Evolutionary conservation across 768 basidiomycete genomes (phyloP).

Genomic region (Podaxis sp.): DNA sequence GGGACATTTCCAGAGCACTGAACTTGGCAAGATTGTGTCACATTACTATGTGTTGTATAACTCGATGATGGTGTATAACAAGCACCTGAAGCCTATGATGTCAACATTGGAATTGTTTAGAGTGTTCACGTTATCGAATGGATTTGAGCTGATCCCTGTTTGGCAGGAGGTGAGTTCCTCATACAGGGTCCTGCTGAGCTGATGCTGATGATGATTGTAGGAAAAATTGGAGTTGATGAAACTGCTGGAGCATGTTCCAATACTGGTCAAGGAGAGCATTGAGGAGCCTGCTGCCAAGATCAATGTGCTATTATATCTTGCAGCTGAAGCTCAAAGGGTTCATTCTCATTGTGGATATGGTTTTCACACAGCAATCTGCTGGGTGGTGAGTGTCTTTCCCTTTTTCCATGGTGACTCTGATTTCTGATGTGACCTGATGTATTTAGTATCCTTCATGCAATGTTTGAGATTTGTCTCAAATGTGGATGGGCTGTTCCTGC

Average conservation of each 20-base stretch:
- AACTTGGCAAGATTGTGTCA: constrained; percentile 91
- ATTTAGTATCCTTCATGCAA: constrained; percentile 83
- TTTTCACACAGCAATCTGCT: constrained; percentile 96
- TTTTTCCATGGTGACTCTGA: background rate
- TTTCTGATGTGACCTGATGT: background rate
- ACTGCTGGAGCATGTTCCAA: constrained; percentile 90
- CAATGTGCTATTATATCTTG: constrained; percentile 77
- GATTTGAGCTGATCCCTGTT: constrained; percentile 70
- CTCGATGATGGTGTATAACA: too few relatives aligned
- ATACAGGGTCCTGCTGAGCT: background rate
- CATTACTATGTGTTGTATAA: constrained; percentile 95
- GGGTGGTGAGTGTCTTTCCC: constrained; percentile 57
- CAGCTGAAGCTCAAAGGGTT: constrained; percentile 86
- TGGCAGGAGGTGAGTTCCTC: constrained; percentile 14
- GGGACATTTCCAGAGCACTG: constrained; percentile 90
- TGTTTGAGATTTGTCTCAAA: constrained; percentile 97
- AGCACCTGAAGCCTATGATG: constrained; percentile 86
- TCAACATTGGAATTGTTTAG: constrained; percentile 88
- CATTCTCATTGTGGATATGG: constrained; percentile 87
- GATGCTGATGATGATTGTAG: too few relatives aligned
- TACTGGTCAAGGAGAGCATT: constrained; percentile 85
- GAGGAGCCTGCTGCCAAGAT: too few relatives aligned
- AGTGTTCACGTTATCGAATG: constrained; percentile 92
- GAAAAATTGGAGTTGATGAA: constrained; percentile 91
- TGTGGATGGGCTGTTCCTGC: constrained; percentile 96